phyloP scores from a whole-genome alignment of 2,329 filamentous ascomycete species.

The Diaporthe eres region DNA sequence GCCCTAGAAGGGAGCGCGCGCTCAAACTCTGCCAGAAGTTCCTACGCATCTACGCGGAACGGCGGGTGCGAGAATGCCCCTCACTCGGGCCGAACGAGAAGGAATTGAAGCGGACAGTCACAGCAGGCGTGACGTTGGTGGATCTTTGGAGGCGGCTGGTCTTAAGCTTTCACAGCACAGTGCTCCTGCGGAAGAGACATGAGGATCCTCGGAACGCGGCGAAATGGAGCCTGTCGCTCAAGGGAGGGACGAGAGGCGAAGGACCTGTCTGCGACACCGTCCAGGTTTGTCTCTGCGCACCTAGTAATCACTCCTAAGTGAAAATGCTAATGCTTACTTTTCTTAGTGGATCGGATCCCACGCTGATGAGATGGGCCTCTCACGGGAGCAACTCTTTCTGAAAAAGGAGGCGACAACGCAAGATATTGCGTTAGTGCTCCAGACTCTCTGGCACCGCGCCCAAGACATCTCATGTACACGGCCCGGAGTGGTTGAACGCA shows the following conservation, averaged over 20 bases:
- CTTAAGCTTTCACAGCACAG: background rate
- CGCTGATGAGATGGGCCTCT: background rate
- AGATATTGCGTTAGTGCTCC: constrained; percentile 17
- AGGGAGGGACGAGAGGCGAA: background rate
- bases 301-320: background rate
- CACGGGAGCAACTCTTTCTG: background rate
- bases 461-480: constrained; percentile 2
- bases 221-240: constrained; percentile 4
- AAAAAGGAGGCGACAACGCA: constrained; percentile 27
- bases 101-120: constrained; percentile 2
- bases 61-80: too few relatives aligned
- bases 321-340: background rate
- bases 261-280: constrained; percentile 6
- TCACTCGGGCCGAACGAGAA: background rate
- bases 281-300: background rate
- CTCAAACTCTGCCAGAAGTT: background rate
- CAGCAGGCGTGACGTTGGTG: background rate
- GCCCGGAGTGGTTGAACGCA: constrained; percentile 9
- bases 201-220: constrained; percentile 15
- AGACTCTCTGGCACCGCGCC: constrained; percentile 6
- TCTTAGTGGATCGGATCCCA: background rate
- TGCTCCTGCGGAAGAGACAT: background rate
- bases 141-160: background rate
- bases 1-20: background rate
- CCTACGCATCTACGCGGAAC: too few relatives aligned